Conservation (phyloP, 768 basidiomycete genomes). For the Russula sp. region DNA sequence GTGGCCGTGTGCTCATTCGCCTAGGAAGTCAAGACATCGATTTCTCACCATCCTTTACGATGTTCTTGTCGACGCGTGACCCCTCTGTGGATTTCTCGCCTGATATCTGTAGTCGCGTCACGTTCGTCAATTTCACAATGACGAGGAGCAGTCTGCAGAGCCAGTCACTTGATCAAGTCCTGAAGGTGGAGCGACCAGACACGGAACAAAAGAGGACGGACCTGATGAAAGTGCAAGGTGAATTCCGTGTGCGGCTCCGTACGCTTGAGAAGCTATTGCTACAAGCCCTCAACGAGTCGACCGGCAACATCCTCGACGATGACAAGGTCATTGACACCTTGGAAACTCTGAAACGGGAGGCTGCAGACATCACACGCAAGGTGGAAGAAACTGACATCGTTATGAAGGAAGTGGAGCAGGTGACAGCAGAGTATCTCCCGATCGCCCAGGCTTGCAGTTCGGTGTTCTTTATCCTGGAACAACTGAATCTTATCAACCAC, state of each 20-base stretch:
- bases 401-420: conserved; percentile 94
- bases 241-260: conserved; percentile 88
- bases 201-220: conserved; percentile 94
- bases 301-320: conserved; percentile 96
- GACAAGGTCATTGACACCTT: conserved; percentile 97
- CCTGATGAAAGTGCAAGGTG: conserved; percentile 96
- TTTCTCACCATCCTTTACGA: conserved; percentile 98
- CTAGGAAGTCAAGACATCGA: conserved; percentile 98
- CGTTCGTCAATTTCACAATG: conserved; percentile 97
- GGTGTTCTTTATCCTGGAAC: conserved; percentile 95
- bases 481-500: conserved; percentile 88
- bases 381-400: conserved; percentile 94
- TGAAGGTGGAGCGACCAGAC: conserved; percentile 95
- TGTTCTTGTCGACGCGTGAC: conserved; percentile 97
- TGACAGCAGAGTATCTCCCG: conserved; percentile 91
- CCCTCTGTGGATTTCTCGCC: conserved; percentile 97
- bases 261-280: conserved; percentile 89
- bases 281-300: conserved; percentile 93
- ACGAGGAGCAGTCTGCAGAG: conserved; percentile 97
- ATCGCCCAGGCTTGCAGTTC: conserved; percentile 94
- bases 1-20: conserved; percentile 94
- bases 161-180: conserved; percentile 93
- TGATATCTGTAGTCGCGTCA: conserved; percentile 96
- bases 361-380: conserved; percentile 91
- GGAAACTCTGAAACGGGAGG: conserved; percentile 93